Percentiles rank a stretch among this genome's conserved stretches.
Conservation (phyloP, 2,329 filamentous ascomycete species). For the Hypoxylon sp. region DNA sequence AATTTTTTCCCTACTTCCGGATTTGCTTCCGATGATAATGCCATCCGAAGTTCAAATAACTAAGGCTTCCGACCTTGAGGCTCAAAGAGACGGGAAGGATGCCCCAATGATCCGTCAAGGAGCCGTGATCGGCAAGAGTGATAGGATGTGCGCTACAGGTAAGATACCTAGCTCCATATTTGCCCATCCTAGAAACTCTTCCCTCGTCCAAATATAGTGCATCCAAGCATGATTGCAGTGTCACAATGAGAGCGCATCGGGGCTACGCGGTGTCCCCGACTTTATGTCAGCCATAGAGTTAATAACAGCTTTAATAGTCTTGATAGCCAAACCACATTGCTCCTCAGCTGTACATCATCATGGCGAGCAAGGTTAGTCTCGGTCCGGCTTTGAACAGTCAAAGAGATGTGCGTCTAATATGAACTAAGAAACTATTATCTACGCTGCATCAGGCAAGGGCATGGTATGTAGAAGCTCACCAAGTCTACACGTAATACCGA, state of each 20-base stretch:
- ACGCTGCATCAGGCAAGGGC: constrained; percentile 73
- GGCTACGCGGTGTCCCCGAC: constrained; percentile 6
- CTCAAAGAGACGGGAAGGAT: constrained; percentile 54
- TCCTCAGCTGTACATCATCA: constrained; percentile 77
- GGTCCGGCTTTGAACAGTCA: constrained; percentile 4
- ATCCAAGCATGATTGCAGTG: constrained; percentile 16
- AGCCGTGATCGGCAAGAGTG: constrained; percentile 75
- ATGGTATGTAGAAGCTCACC: constrained; percentile 49
- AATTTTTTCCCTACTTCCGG: constrained; percentile 69
- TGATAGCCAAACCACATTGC: constrained; percentile 74
- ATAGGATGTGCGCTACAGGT: constrained; percentile 77
- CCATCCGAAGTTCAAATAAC: constrained; percentile 71
- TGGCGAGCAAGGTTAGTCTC: constrained; percentile 72
- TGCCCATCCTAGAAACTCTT: constrained; percentile 12
- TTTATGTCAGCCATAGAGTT: constrained; percentile 32
- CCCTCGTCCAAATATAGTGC: constrained; percentile 13
- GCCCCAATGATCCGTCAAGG: constrained; percentile 58
- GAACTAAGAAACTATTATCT: constrained; percentile 75
- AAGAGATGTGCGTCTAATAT: constrained; percentile 30
- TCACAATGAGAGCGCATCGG: constrained; percentile 18
- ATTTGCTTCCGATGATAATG: constrained; percentile 72
- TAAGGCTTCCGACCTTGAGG: constrained; percentile 61
- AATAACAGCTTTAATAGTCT: constrained; percentile 61
- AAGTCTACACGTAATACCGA: not conserved
- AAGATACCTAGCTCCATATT: constrained; percentile 53